Evolutionary conservation across 768 basidiomycete genomes (phyloP).

Genomic region (Rhodotorula graminis): DNA sequence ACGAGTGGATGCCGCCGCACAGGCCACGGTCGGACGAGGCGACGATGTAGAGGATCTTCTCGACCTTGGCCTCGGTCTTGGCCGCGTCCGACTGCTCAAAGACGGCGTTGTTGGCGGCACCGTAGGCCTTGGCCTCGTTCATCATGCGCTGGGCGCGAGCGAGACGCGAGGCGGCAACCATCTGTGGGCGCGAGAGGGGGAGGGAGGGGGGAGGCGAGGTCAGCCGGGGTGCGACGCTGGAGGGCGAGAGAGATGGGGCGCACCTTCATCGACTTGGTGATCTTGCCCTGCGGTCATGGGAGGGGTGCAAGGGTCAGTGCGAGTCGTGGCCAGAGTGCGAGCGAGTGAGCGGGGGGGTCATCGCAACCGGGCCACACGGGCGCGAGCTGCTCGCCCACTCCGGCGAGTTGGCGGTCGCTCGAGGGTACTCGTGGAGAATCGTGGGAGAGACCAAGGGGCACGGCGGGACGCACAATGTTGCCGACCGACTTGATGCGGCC

Average conservation of each 20-base stretch:
- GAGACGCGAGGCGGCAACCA: slow-evolving; percentile 97
- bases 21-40: slow-evolving; percentile 98
- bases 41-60: slow-evolving; percentile 79
- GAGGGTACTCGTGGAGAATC: too few relatives aligned
- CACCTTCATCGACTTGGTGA: slow-evolving; percentile 73
- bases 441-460: not conserved
- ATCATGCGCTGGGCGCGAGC: slow-evolving; percentile 92
- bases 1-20: slow-evolving; percentile 98
- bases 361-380: too few relatives aligned
- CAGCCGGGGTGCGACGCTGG: not conserved
- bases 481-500: slow-evolving; percentile 83
- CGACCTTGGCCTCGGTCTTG: slow-evolving; percentile 54
- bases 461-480: slow-evolving; percentile 51
- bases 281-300: slow-evolving; percentile 72
- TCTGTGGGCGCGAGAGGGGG: slow-evolving; percentile 50
- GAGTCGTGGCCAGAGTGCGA: not conserved
- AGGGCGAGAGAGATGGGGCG: not conserved
- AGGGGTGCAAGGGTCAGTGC: not conserved
- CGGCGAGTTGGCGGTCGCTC: too few relatives aligned
- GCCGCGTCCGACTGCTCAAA: slow-evolving; percentile 73
- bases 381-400: too few relatives aligned
- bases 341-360: not conserved
- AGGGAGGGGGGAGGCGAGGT: not conserved
- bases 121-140: slow-evolving; percentile 85
- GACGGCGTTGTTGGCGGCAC: slow-evolving; percentile 66